Evolutionary conservation across 164 flowering plant species (phyloP).

Genomic region (Vitis rupestris): DNA sequence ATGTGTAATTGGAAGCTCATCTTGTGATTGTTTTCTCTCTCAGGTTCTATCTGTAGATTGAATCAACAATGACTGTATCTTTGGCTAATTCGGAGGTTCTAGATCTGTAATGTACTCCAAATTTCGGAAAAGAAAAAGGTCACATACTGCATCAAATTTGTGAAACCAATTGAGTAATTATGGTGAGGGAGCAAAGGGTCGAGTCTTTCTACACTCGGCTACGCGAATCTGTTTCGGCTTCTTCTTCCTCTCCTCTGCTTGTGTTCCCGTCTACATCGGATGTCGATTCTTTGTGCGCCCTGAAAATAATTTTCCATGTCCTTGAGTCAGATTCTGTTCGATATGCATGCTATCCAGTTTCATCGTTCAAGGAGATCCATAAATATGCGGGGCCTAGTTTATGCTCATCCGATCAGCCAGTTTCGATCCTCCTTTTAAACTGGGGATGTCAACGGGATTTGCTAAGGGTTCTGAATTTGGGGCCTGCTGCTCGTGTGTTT

Average conservation of each 20-base stretch:
- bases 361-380: slow-evolving; percentile 74
- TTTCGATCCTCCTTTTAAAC: slow-evolving; percentile 71
- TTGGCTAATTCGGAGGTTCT: background rate
- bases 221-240: slow-evolving; percentile 57
- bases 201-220: slow-evolving; percentile 66
- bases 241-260: slow-evolving; percentile 59
- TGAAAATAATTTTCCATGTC: slow-evolving; percentile 63
- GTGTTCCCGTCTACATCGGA: slow-evolving; percentile 91
- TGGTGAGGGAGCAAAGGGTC: slow-evolving; percentile 74
- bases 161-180: slow-evolving; percentile 21
- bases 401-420: slow-evolving; percentile 35
- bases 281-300: slow-evolving; percentile 83
- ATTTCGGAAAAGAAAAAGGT: background rate
- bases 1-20: no score
- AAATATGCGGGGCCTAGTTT: slow-evolving; percentile 51
- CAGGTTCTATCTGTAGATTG: no score
- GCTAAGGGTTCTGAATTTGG: slow-evolving; percentile 45
- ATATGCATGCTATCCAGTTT: slow-evolving; percentile 84
- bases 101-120: background rate
- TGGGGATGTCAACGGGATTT: slow-evolving; percentile 97
- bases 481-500: slow-evolving; percentile 60
- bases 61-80: no score
- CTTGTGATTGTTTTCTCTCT: no score
- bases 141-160: background rate
- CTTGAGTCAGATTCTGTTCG: slow-evolving; percentile 75